Percentiles rank a stretch among this genome's conserved stretches.
phyloP scores from a whole-genome alignment of 176 grass and related monocot species.

The Phragmites australis region DNA sequence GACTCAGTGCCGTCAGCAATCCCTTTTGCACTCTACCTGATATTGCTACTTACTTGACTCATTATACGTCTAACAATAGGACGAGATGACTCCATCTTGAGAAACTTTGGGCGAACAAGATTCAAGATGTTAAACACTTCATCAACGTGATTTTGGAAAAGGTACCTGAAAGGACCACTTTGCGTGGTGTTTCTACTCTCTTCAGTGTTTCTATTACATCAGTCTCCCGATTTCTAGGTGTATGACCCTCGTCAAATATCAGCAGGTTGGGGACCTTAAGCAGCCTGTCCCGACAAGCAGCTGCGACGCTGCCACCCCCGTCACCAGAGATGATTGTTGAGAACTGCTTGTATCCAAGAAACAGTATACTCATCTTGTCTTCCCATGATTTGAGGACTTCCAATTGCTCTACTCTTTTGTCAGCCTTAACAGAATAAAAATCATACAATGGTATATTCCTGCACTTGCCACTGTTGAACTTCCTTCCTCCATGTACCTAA shows the following conservation, averaged over 20 bases:
- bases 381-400: conserved; percentile 82
- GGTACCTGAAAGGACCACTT: conserved; percentile 97
- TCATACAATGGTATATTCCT: conserved; percentile 88
- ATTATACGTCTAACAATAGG: conserved; percentile 66
- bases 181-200: conserved; percentile 82
- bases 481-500: conserved; percentile 89
- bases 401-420: conserved; percentile 87
- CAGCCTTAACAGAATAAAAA: conserved; percentile 94
- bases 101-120: conserved; percentile 91
- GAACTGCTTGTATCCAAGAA: conserved; percentile 97
- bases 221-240: conserved; percentile 85
- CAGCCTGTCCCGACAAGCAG: conserved; percentile 76
- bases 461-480: conserved; percentile 80
- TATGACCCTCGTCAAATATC: conserved; percentile 97
- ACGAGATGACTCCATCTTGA: conserved; percentile 66
- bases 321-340: conserved; percentile 64
- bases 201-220: conserved; percentile 72
- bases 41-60: conserved; percentile 75
- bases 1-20: conserved; percentile 50
- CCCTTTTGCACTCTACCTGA: conserved; percentile 51
- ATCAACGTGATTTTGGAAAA: conserved; percentile 88
- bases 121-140: conserved; percentile 96
- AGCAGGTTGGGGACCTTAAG: conserved; percentile 81
- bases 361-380: conserved; percentile 78
- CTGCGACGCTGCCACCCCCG: conserved; percentile 44